phyloP scores from a whole-genome alignment of 805 yeast genomes.

The Myxozyma vanderwaltii region DNA sequence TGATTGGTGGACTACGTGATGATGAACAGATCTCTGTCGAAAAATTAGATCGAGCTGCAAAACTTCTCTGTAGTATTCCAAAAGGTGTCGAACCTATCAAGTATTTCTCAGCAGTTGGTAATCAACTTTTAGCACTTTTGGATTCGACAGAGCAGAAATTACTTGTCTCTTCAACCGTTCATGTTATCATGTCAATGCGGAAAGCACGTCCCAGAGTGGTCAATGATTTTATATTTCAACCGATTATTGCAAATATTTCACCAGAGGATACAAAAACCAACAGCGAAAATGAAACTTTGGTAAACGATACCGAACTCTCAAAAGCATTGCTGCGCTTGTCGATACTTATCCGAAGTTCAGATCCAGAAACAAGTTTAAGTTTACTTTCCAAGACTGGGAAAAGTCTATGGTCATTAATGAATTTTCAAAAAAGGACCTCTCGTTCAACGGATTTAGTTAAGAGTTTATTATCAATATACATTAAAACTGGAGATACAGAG shows the following conservation, averaged over 20 bases:
- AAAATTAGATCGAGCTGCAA: constrained; percentile 67
- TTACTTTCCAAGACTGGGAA: constrained; percentile 11
- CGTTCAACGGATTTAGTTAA: constrained; percentile 21
- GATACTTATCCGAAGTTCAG: constrained; percentile 12
- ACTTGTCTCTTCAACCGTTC: constrained; percentile 49
- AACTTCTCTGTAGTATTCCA: constrained; percentile 67
- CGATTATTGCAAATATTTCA: constrained; percentile 7
- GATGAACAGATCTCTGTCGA: constrained; percentile 66
- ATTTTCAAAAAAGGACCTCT: constrained; percentile 23
- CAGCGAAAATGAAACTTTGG: constrained; percentile 1
- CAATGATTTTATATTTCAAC: constrained; percentile 58
- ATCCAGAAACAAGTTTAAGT: constrained; percentile 10
- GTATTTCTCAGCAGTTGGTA: constrained; percentile 62
- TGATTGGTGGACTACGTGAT: constrained; percentile 74
- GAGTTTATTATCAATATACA: constrained; percentile 26
- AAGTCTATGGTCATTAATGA: constrained; percentile 26
- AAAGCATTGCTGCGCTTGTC: constrained; percentile 22
- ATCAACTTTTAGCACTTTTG: constrained; percentile 56
- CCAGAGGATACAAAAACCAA: neutral
- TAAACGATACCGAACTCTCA: constrained; percentile 48
- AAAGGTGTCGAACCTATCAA: constrained; percentile 47
- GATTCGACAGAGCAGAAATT: constrained; percentile 62
- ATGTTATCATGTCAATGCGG: constrained; percentile 53
- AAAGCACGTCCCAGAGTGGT: constrained; percentile 47
- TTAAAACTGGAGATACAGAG: constrained; percentile 34